Evolutionary conservation across 179 eudicot genomes (phyloP).

Genomic region (Heliamphora pulchella): DNA sequence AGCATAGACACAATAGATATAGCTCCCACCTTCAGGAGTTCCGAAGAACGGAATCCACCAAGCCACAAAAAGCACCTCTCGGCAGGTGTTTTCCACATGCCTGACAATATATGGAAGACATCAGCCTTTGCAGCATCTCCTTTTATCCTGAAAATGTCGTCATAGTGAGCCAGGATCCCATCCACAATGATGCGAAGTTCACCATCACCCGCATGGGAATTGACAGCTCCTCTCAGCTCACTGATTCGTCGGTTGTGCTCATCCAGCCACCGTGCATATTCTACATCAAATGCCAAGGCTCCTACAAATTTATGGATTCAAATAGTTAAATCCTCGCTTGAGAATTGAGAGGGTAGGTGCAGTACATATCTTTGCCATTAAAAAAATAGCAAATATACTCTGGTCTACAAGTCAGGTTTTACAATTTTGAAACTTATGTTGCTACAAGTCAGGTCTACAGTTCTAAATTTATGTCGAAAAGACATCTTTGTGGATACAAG

Average conservation of each 20-base stretch:
- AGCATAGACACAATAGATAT: background rate
- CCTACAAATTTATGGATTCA: constrained; percentile 37
- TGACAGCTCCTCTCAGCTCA: constrained; percentile 88
- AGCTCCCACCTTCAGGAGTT: constrained; percentile 69
- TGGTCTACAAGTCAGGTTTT: background rate
- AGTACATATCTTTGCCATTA: background rate
- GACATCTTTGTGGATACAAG: too few relatives aligned
- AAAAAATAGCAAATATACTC: background rate
- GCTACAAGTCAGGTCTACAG: too few relatives aligned
- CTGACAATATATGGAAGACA: constrained; percentile 88
- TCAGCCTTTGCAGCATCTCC: constrained; percentile 87
- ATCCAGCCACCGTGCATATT: constrained; percentile 91
- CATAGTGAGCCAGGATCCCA: constrained; percentile 75
- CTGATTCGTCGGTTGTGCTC: constrained; percentile 76
- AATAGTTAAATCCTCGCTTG: background rate
- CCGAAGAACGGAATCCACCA: constrained; percentile 94
- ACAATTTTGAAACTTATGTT: too few relatives aligned
- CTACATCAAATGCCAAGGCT: constrained; percentile 91
- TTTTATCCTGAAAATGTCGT: constrained; percentile 78
- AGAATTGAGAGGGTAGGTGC: background rate
- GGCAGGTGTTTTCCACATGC: constrained; percentile 99
- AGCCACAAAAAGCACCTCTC: constrained; percentile 95
- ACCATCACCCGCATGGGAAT: constrained; percentile 87
- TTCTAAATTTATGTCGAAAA: too few relatives aligned
- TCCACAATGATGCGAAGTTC: constrained; percentile 89